Base-by-base conservation (phyloP, 2,329 filamentous ascomycete genomes). In the Pyrenochaeta sp. region DNA sequence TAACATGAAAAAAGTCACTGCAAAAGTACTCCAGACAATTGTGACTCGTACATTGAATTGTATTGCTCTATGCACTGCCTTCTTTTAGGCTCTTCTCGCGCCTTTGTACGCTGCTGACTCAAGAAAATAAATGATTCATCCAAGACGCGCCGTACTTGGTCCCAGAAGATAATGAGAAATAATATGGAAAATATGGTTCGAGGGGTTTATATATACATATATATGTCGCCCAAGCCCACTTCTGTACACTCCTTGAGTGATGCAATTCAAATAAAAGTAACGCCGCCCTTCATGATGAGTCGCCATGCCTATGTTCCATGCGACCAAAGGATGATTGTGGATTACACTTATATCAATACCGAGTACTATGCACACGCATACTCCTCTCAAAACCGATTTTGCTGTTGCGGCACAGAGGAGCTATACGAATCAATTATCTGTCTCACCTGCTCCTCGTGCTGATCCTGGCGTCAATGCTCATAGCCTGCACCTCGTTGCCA, bases 401-500 rank as follows among this genome's bases (percentile, higher is more conserved):
- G 36, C 17, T 46, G 44, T 32, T 47, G 47, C 15, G 47, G 51
- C 41, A 57, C 50, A 44, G 63, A 63, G 53, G 62, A 67, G 53
- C 63, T 61, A 53, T 67, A 67, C 49, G 63, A 64, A 53, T 60
- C 66, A 46, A 68, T 70, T 41, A 69, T 71, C 53, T 63, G 60
- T 38, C 57, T 58, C 52, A 63, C 60, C 42, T 63, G 60, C 55
- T 61, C 58, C 61, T 68, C 65, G 50, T 72, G 68, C 60, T 65
- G 59, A 44, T 60, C 67, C 57, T 70, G 60, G 61, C 65, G 63
- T 73, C 72, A 81, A 65, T 81, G 79, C 47, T 86, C 83, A 58
- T 86, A 86, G 30, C 83, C 83, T 21, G 83, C 83, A 29, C 83
- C 83, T 64, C 83, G 72, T 70, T 86, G 83, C 83, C 83, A 86